These are phyloP conservation scores for Geranium brycei DNA, from an alignment of 345 rosid species.

Conservation along the genomic window DNA sequence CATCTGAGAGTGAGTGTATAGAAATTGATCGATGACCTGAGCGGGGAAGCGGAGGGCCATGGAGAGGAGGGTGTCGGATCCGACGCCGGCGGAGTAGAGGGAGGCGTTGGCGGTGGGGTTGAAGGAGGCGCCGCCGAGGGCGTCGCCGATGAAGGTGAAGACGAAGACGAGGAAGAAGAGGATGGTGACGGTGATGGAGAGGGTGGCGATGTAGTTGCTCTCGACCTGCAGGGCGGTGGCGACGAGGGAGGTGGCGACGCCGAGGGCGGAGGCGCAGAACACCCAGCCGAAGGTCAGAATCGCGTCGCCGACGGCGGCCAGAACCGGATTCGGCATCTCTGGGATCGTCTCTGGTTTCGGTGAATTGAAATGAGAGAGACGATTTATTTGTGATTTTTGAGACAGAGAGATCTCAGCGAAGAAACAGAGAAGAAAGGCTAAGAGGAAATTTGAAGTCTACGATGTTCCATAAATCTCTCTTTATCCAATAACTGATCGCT, in stretches of 20 bases:
- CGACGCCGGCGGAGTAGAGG: constrained; percentile 71
- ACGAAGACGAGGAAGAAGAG: constrained; percentile 53
- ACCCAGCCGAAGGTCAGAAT: constrained; percentile 65
- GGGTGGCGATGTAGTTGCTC: constrained; percentile 13
- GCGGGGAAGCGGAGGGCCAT: constrained; percentile 84
- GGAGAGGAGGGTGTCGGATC: constrained; percentile 63
- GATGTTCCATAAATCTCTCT: too few relatives aligned
- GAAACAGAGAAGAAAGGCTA: too few relatives aligned
- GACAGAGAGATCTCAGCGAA: too few relatives aligned
- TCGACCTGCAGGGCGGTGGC: constrained; percentile 9
- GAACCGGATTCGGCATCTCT: not conserved
- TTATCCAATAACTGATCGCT: too few relatives aligned
- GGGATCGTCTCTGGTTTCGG: too few relatives aligned
- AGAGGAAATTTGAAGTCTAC: too few relatives aligned
- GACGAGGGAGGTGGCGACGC: constrained; percentile 36
- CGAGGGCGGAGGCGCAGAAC: constrained; percentile 35
- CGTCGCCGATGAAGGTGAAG: constrained; percentile 37
- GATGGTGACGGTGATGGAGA: constrained; percentile 37
- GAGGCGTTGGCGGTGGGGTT: constrained; percentile 80
- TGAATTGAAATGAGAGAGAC: too few relatives aligned
- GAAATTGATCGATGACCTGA: constrained; percentile 43
- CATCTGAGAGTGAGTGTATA: not conserved
- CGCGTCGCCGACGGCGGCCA: constrained; percentile 49
- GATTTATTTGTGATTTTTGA: too few relatives aligned
- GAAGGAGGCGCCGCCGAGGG: constrained; percentile 87